Evolutionary conservation across 768 basidiomycete species (phyloP).

Genomic region (Tulasnella calospora): DNA sequence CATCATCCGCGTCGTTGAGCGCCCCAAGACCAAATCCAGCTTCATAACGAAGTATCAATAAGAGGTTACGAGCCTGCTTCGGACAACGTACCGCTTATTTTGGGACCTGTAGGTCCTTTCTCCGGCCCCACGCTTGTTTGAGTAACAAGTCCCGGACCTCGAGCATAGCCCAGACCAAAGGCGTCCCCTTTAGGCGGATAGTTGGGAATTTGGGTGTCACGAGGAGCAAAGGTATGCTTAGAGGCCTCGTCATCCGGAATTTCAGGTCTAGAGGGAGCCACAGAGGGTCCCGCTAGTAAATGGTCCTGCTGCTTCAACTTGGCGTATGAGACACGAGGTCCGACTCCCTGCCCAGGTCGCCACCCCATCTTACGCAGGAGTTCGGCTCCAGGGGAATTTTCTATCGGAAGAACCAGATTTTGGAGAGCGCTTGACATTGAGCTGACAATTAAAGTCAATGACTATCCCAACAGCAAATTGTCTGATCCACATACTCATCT

Average conservation of each 20-base stretch:
- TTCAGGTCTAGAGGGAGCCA: conserved; percentile 37
- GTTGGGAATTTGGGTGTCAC: conserved; percentile 63
- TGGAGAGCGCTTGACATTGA: conserved; percentile 60
- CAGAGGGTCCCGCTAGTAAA: conserved; percentile 39
- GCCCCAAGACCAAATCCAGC: conserved; percentile 87
- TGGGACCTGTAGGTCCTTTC: conserved; percentile 22
- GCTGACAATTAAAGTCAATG: conserved; percentile 40
- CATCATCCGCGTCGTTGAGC: conserved; percentile 89
- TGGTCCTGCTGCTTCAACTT: conserved; percentile 69
- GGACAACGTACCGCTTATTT: conserved; percentile 29
- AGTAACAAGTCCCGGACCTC: conserved; percentile 45
- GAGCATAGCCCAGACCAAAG: conserved; percentile 78
- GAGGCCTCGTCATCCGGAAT: conserved; percentile 74
- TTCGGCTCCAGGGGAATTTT: conserved; percentile 75
- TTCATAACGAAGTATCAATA: conserved; percentile 32
- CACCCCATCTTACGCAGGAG: conserved; percentile 96
- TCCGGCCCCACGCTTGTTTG: neutral
- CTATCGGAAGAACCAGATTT: conserved; percentile 65
- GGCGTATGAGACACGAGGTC: conserved; percentile 75
- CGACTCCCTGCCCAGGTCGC: conserved; percentile 88
- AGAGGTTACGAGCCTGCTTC: neutral
- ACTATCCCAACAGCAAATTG: neutral
- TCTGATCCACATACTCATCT: conserved; percentile 49
- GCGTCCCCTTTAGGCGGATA: conserved; percentile 67
- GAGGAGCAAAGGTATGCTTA: conserved; percentile 81